These are phyloP conservation scores for Hordeum vulgare DNA, from an alignment of 176 grass and related monocot genomes.

Conservation along the genomic window MorexV3_pseudomolecules_assembly NC_058524.1:586821400-586821899, in stretches of 20 bases:
- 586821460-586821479: conserved; percentile 53
- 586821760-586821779: conserved; percentile 65
- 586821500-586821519: not conserved
- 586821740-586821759: conserved; percentile 76
- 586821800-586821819: conserved; percentile 90
- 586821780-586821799: conserved; percentile 88
- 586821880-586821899: not conserved
- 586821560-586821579: conserved; percentile 89
- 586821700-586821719: too few species aligned
- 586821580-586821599: conserved; percentile 65
- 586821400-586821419: conserved; percentile 56
- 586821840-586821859: conserved; percentile 63
- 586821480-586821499: not conserved
- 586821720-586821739: conserved; percentile 69
- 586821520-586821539: not conserved
- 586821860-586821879: not conserved
- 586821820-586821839: conserved; percentile 83
- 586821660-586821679: not conserved
- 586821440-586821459: conserved; percentile 68
- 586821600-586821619: conserved; percentile 76
- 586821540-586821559: conserved; percentile 55
- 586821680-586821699: not conserved
- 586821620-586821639: conserved; percentile 43
- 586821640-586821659: not conserved
- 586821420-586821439: conserved; percentile 61